A percentile compares a stretch with the other conserved stretches of the same genome.
phyloP scores from a whole-genome alignment of 257 asterid genomes.

The Rauvolfia tetraphylla region DNA sequence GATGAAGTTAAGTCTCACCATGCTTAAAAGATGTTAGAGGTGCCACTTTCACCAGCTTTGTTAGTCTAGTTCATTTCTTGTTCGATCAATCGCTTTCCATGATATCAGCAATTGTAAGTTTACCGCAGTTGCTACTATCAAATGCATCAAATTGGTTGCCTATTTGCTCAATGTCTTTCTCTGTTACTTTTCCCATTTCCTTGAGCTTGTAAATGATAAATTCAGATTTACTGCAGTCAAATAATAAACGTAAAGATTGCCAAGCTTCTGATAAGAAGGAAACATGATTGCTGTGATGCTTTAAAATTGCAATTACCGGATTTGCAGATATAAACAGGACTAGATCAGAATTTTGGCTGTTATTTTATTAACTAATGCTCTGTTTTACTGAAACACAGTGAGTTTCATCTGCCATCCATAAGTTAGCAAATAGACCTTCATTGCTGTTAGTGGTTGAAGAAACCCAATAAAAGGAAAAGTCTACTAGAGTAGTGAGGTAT shows the following conservation, averaged over 20 bases:
- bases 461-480: neutral
- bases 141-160: conserved; percentile 66
- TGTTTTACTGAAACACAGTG: neutral
- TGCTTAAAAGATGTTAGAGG: neutral
- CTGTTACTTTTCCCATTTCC: conserved; percentile 75
- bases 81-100: conserved; percentile 34
- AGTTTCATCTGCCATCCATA: neutral
- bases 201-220: conserved; percentile 78
- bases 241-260: neutral
- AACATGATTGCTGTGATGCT: neutral
- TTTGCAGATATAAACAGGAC: neutral
- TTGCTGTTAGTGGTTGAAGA: neutral
- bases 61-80: neutral
- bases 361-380: neutral
- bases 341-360: neutral
- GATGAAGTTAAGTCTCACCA: conserved; percentile 3
- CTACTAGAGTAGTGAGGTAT: neutral
- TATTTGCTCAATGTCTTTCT: conserved; percentile 57
- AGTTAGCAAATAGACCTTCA: neutral
- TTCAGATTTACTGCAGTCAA: conserved; percentile 64
- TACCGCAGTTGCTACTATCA: conserved; percentile 67
- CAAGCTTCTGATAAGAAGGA: neutral
- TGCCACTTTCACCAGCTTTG: neutral
- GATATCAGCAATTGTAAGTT: conserved; percentile 72
- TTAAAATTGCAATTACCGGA: neutral